A percentile compares a stretch with the other conserved stretches of the same genome.
Conservation (phyloP, 225 moss, liverwort and hornwort species). For the Rhytidiadelphus loreus region DNA sequence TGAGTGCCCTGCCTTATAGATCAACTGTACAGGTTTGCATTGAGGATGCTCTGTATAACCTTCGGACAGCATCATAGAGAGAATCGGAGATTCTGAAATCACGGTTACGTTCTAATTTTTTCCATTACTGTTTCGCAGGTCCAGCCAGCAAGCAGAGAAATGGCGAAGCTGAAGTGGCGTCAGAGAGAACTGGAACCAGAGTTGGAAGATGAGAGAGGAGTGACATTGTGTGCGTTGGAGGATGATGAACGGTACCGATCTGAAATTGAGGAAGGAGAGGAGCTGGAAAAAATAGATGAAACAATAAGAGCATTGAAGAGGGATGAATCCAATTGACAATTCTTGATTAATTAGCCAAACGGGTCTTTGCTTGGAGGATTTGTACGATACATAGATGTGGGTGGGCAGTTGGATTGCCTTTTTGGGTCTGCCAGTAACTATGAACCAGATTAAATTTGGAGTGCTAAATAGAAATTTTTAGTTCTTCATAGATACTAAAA, state of each 20-base stretch:
- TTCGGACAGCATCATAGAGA: no score
- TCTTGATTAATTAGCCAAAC: background rate
- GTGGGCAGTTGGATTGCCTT: background rate
- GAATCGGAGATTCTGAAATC: background rate
- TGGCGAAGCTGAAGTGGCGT: constrained; percentile 74
- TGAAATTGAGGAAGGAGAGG: constrained; percentile 75
- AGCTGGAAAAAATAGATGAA: constrained; percentile 55
- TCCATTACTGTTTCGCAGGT: background rate
- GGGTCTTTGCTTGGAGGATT: background rate
- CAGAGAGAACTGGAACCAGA: constrained; percentile 9
- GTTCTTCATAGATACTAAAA: background rate
- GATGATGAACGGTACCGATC: constrained; percentile 54
- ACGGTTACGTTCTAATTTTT: background rate
- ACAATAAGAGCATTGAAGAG: constrained; percentile 35
- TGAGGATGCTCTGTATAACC: background rate
- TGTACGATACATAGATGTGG: constrained; percentile 8
- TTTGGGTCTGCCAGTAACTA: background rate
- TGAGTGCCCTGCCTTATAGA: background rate
- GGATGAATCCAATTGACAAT: constrained; percentile 4
- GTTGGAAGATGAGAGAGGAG: constrained; percentile 65
- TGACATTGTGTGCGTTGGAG: constrained; percentile 70
- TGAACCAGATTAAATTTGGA: background rate
- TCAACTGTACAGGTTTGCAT: background rate
- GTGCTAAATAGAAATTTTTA: background rate
- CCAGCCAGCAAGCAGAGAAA: constrained; percentile 26